A percentile compares a stretch with the other conserved stretches of the same genome.
These are phyloP conservation scores for Mycena chlorophos DNA, from an alignment of 768 basidiomycete genomes.

Conservation along the genomic window DNA sequence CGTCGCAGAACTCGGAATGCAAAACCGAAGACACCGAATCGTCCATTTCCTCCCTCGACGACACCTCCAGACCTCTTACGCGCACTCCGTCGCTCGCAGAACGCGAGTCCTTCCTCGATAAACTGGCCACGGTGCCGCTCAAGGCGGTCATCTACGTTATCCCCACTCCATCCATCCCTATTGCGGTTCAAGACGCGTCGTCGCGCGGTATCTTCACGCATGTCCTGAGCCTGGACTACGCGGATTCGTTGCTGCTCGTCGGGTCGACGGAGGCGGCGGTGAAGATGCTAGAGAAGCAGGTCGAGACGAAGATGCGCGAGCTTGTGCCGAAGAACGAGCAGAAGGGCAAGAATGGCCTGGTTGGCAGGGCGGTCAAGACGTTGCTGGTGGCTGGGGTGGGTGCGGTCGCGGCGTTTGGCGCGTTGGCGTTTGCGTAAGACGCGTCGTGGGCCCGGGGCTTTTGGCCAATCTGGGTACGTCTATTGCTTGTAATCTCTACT, in stretches of 20 bases:
- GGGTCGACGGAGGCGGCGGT: slow-evolving; percentile 15
- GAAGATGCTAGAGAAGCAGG: slow-evolving; percentile 16
- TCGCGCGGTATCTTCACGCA: slow-evolving; percentile 46
- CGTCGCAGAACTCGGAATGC: background rate
- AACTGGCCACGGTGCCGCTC: slow-evolving; percentile 40
- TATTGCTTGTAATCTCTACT: background rate
- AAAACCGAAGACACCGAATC: slow-evolving; percentile 12
- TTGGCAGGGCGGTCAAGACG: slow-evolving; percentile 6
- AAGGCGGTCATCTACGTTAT: slow-evolving; percentile 52
- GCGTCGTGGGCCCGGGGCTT: too few species aligned
- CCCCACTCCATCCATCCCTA: slow-evolving; percentile 44
- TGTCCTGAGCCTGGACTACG: slow-evolving; percentile 32
- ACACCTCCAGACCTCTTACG: slow-evolving; percentile 31
- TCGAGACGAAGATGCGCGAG: slow-evolving; percentile 22
- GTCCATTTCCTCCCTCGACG: slow-evolving; percentile 10
- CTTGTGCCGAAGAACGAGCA: slow-evolving; percentile 13
- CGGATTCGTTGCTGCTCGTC: slow-evolving; percentile 16
- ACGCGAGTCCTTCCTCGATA: slow-evolving; percentile 50
- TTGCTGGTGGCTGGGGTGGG: slow-evolving; percentile 12
- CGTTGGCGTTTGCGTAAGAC: slow-evolving; percentile 13
- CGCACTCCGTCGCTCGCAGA: slow-evolving; percentile 56
- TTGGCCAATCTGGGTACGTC: background rate
- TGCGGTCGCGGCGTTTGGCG: slow-evolving; percentile 15
- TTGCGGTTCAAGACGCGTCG: slow-evolving; percentile 35
- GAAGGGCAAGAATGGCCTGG: background rate